Evolutionary conservation across 2,329 filamentous ascomycete genomes (phyloP), one percentile per base, ranked within the genome.

Genomic region (Cordyceps fumosorosea): DNA sequence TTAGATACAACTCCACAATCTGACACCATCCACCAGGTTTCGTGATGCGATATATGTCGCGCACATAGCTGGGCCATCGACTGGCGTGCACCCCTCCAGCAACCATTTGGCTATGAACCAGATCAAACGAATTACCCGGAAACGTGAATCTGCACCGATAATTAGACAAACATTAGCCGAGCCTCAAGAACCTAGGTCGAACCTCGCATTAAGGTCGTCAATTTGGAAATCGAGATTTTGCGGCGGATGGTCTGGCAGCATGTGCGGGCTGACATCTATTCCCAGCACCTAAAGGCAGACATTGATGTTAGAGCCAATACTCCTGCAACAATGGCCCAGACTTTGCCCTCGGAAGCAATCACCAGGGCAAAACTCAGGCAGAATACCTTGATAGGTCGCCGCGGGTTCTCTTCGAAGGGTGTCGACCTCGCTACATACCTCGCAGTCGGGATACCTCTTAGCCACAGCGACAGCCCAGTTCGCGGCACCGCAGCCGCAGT

Each of bases 1-100:
- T 91, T 73, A 88, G 88, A 70, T 96, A 91, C 68, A 93, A 84
- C 71, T 96, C 93, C n/a, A 90, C 84, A 82, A 96, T 87, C 70
- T 96, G 91, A 63, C 89, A 83, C 91, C 91, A 96, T 1, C 93
- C 92, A 2, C 87, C 89, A 6, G 86, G 88, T 56, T 85, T 88
- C 65, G 93, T 77, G 11, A 91, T 81, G 24, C 84, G 81, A 66
- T 85, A 83, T 64, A 96, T 89, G 67, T 96, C 93, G 67, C 80
- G 79, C 66, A 96, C 74, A 73, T 96, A 96, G 37, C 81, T 80
- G 61, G 78, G 75, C 93, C 93, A 97, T 72, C 91, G 83, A 65
- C 80, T 77, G 62, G 80, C 77, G 69, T 93, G 81, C 68, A 96
- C 89, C 0, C 90, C 91, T 24, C 85, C 85, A 66, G 83, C 79